These are phyloP conservation scores for Pyricularia pennisetigena DNA, from an alignment of 2,329 filamentous ascomycete species.

Conservation along the genomic window DNA sequence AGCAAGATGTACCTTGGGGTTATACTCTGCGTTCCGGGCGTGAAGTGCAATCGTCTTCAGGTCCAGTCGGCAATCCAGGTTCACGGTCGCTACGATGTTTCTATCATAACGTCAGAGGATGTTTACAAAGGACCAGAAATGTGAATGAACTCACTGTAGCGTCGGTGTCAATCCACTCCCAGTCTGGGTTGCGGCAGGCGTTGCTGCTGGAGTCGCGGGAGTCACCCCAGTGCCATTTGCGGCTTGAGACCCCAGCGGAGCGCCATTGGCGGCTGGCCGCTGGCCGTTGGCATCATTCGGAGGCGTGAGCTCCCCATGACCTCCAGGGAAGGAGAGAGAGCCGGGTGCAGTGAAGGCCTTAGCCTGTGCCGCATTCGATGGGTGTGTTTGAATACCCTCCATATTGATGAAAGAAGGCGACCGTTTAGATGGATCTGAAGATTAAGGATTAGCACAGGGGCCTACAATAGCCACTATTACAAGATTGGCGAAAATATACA, in stretches of 20 bases:
- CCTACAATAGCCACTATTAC: neutral
- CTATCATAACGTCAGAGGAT: conserved; percentile 39
- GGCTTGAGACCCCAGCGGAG: conserved; percentile 46
- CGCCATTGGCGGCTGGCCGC: conserved; percentile 32
- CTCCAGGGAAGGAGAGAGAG: conserved; percentile 85
- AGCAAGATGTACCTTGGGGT: conserved; percentile 71
- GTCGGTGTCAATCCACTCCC: conserved; percentile 87
- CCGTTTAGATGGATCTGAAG: neutral
- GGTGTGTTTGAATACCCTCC: conserved; percentile 88
- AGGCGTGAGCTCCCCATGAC: conserved; percentile 72
- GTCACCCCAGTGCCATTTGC: conserved; percentile 68
- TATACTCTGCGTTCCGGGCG: conserved; percentile 97
- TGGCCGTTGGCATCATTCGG: conserved; percentile 52
- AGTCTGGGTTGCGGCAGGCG: conserved; percentile 71
- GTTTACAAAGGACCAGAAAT: neutral
- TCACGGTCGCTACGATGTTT: conserved; percentile 99
- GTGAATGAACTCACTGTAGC: conserved; percentile 73
- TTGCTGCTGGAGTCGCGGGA: conserved; percentile 84
- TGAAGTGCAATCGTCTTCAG: conserved; percentile 98
- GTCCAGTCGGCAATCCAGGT: conserved; percentile 92
- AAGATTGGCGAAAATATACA: conserved; percentile 1
- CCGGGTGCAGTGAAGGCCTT: conserved; percentile 91
- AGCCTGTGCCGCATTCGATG: conserved; percentile 82
- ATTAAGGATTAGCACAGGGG: neutral
- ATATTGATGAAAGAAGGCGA: conserved; percentile 38